A percentile compares a stretch with the other conserved stretches of the same genome.
Conservation (phyloP, 2,329 filamentous ascomycete species). For the Fusarium fracticaudum region DNA sequence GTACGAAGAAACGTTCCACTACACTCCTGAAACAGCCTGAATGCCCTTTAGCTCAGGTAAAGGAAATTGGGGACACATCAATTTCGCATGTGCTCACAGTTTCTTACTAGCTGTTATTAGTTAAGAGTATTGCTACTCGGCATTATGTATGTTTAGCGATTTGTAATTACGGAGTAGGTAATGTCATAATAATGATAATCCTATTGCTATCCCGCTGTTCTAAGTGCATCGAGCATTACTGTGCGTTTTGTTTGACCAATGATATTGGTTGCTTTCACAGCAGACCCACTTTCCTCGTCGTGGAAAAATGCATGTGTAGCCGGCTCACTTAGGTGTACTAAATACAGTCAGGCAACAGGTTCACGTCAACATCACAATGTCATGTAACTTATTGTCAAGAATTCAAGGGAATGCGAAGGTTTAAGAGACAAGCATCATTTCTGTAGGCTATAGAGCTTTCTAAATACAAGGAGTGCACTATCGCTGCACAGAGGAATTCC, state of each 20-base stretch:
- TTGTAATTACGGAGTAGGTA: neutral
- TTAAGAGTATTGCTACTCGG: accelerated
- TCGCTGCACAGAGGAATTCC: neutral
- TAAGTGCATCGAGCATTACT: accelerated
- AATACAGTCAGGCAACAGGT: too few species aligned
- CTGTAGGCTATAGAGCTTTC: neutral
- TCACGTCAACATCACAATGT: too few species aligned
- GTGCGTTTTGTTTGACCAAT: accelerated
- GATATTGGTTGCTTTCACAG: accelerated
- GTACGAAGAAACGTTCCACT: too few species aligned
- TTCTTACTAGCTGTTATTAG: too few species aligned
- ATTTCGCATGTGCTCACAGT: too few species aligned
- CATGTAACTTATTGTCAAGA: neutral
- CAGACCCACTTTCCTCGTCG: neutral
- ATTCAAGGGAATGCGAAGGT: too few species aligned
- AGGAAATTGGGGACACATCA: too few species aligned
- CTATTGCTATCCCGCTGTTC: neutral
- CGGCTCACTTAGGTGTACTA: too few species aligned
- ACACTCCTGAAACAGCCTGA: too few species aligned
- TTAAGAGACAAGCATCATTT: neutral
- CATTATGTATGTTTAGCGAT: accelerated
- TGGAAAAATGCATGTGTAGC: too few species aligned
- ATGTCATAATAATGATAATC: neutral
- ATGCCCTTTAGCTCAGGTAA: too few species aligned
- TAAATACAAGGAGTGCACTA: neutral